A percentile compares a stretch with the other conserved stretches of the same genome.
phyloP scores from a whole-genome alignment of 768 basidiomycete genomes.

The Tephrocybe sp. region DNA sequence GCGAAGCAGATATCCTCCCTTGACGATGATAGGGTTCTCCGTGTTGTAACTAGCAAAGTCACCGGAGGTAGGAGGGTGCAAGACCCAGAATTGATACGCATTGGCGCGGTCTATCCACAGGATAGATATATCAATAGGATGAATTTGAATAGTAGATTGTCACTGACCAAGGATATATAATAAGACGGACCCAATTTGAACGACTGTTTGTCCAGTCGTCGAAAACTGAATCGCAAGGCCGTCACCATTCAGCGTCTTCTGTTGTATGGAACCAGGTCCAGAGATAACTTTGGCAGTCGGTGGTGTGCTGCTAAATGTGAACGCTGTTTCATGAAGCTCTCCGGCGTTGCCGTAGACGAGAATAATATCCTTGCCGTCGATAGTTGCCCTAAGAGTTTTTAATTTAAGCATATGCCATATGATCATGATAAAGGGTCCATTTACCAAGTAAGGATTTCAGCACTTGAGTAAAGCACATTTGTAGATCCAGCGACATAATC shows the following conservation, averaged over 20 bases:
- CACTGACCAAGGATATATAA: slow-evolving; percentile 45
- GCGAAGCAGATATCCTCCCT: slow-evolving; percentile 49
- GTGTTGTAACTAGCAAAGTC: slow-evolving; percentile 37
- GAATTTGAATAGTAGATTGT: slow-evolving; percentile 27
- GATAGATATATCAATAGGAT: neutral
- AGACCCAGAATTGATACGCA: slow-evolving; percentile 53
- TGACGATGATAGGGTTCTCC: slow-evolving; percentile 44
- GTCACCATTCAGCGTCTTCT: slow-evolving; percentile 31
- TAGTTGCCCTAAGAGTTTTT: slow-evolving; percentile 38
- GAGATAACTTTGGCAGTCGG: slow-evolving; percentile 35
- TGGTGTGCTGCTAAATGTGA: slow-evolving; percentile 31
- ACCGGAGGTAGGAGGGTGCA: slow-evolving; percentile 40
- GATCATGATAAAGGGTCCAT: too few relatives aligned
- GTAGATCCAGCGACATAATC: slow-evolving; percentile 47
- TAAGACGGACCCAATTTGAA: slow-evolving; percentile 40
- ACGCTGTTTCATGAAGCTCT: slow-evolving; percentile 50
- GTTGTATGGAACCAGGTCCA: slow-evolving; percentile 34
- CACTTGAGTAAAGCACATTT: slow-evolving; percentile 46
- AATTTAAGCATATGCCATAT: neutral
- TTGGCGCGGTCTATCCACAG: slow-evolving; percentile 39
- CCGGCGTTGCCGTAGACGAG: slow-evolving; percentile 47
- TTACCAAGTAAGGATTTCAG: slow-evolving; percentile 52
- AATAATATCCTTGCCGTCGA: slow-evolving; percentile 47
- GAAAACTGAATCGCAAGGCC: slow-evolving; percentile 43
- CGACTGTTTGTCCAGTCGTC: slow-evolving; percentile 46